Evolutionary conservation across 129 eudicot species (phyloP), one percentile per base, ranked within the genome.

Genomic region (Deinandra increscens): DNA sequence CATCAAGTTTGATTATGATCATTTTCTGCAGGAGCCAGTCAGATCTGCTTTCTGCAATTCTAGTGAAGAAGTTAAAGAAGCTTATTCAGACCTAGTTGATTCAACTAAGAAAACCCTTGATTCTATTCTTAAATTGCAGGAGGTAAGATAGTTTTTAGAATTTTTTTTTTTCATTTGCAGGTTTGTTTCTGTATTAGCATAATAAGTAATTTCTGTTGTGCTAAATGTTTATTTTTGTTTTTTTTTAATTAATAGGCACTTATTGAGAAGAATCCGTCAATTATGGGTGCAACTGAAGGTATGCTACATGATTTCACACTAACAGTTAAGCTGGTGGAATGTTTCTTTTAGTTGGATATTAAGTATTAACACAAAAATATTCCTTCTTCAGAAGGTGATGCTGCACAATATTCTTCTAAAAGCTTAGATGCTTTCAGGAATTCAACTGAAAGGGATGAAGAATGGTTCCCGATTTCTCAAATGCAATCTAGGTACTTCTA

Each of bases 401-500:
- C 78, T 18, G 69, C 26, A 45, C 79, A 79, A 72, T 64, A 70
- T 50, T 64, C 81, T 50, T 64, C 81, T 62, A 81, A 77, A 63
- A 69, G 37, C 26, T 34, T 68, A 51, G 83, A 77, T 33, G 81
- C 76, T 53, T 71, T 84, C 48, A 75, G 44, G 10, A 74, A 54
- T 61, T 71, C 66, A 65, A 67, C 53, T 64, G 85, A 56, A 50
- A 75, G 50, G 74, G 97, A 93, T 84, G 81, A 85, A 51, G 95
- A 86, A 53, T 93, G 99, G 99, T 55, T 60, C 26, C 65, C 64
- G 72, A 93, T 93, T 69, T 83, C 84, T 78, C 78, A 85, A 78
- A 89, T 93, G 90, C 99, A 93, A 26, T 81, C 92, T 33, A 87
- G 93, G 97, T 93, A 88, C 59, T 72, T 75, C 8, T 49, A 36